Evolutionary conservation across 2,329 filamentous ascomycete species (phyloP).

Genomic region (Exophiala aquamarina): DNA sequence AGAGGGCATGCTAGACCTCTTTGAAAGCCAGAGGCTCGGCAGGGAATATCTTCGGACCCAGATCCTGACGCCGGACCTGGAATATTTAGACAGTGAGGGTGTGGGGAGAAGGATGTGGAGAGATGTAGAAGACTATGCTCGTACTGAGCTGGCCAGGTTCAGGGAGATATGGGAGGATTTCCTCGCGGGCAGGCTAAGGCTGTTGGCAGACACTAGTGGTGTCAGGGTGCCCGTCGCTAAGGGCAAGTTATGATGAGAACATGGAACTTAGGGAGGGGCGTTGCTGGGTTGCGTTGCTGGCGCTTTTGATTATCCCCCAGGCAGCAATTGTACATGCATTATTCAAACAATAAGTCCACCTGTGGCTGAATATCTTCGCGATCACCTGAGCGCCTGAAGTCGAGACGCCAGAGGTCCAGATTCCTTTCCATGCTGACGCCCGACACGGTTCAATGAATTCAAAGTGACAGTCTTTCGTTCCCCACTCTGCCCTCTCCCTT

Average conservation of each 20-base stretch:
- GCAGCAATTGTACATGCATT: too few relatives aligned
- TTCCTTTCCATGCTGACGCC: too few relatives aligned
- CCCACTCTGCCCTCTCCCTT: too few relatives aligned
- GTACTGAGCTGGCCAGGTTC: conserved; percentile 12
- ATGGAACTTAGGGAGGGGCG: too few relatives aligned
- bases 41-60: conserved; percentile 20
- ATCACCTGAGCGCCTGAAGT: too few relatives aligned
- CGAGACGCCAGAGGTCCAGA: too few relatives aligned
- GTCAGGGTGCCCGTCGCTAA: neutral
- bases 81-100: conserved; percentile 4
- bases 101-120: conserved; percentile 11
- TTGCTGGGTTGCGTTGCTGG: neutral
- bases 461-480: too few relatives aligned
- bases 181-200: neutral
- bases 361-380: too few relatives aligned
- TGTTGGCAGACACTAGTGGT: neutral
- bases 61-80: conserved; percentile 20
- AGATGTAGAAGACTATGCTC: conserved; percentile 16
- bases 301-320: too few relatives aligned
- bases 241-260: conserved; percentile 8
- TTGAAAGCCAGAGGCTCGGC: conserved; percentile 17
- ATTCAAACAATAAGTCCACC: too few relatives aligned
- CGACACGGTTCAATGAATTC: too few relatives aligned
- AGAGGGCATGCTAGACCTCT: conserved; percentile 12
- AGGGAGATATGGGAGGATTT: conserved; percentile 10